Evolutionary conservation across 805 yeast species (phyloP), one percentile per base, ranked within the genome.

Genomic region (Sugiyamaella smithiae): DNA sequence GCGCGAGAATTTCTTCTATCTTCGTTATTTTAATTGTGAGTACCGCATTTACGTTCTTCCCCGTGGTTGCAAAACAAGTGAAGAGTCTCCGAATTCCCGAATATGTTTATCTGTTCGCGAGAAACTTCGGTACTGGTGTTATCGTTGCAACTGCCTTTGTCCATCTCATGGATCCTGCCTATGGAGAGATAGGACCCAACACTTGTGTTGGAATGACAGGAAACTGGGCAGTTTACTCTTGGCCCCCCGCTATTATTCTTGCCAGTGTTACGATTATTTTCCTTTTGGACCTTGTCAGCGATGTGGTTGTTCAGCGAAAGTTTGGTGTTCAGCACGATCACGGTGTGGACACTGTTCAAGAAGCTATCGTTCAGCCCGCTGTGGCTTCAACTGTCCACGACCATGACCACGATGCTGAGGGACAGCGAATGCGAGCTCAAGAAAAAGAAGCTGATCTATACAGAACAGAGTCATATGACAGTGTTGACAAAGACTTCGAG

Each of bases 131-230:
- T 57, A 75, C 88, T 3, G 91, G 91, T 45, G 90, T 84, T 40
- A 84, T 84, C 57, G 70, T 84, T 2, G 85, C 90, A 8, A 84
- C 91, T 5, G 87, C 88, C 0, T 85, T 82, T 57, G 75, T 84
- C 50, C 91, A 84, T 66, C 65, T 83, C 49, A 67, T 83, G 54
- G 70, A 67, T 42, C 70, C 70, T 1, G 68, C 70, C 2, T 67
- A 67, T 50, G 49, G 53, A 3, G 63, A 52, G 22, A 66, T 67
- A 43, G 70, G 70, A 1, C 55, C 53, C 14, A 49, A 48, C 29
- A 47, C 69, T 3, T 72, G 77, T 58, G 74, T 72, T 7, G 76
- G 73, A 12, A 51, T 52, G 59, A 67, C 73, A 12, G 76, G 75
- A 5, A 47, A 67, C 50, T 75, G 78, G 79, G 70, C 70, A 1